Percentiles rank a stretch among this genome's conserved stretches.
Evolutionary conservation across 768 basidiomycete species (phyloP).

Genomic region (Inosperma sp.): DNA sequence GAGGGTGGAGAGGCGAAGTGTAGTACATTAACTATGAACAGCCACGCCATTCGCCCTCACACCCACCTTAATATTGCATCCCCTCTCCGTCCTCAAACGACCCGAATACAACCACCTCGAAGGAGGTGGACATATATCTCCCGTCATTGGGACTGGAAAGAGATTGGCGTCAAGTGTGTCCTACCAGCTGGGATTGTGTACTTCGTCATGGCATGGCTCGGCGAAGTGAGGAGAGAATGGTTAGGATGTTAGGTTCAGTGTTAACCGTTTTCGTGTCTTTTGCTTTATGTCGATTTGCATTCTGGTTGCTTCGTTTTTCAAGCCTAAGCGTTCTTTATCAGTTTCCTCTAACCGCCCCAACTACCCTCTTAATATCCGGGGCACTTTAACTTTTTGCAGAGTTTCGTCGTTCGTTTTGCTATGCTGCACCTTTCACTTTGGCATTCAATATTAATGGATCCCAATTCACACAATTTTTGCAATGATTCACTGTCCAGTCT

Average conservation of each 20-base stretch:
- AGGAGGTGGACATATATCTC: constrained; percentile 40
- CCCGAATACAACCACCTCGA: background rate
- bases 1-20: constrained; percentile 18
- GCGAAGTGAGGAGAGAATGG: constrained; percentile 45
- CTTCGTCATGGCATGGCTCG: constrained; percentile 76
- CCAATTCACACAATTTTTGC: too few species aligned
- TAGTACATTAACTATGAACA: constrained; percentile 2
- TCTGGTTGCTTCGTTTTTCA: too few species aligned
- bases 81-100: background rate
- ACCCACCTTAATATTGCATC: background rate
- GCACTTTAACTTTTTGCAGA: too few species aligned
- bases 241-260: constrained; percentile 6
- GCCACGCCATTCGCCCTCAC: background rate
- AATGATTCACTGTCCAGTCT: too few species aligned
- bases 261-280: background rate
- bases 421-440: too few species aligned
- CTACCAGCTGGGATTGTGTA: constrained; percentile 73
- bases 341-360: too few species aligned
- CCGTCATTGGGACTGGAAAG: constrained; percentile 77
- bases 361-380: too few species aligned
- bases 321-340: too few species aligned
- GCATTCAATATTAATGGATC: too few species aligned
- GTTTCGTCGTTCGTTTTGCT: too few species aligned
- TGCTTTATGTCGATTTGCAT: too few species aligned
- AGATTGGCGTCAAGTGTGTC: constrained; percentile 64